Evolutionary conservation across 2,329 filamentous ascomycete species (phyloP), one percentile per base, ranked within the genome.

Genomic region (Pseudonectria foliicola): DNA sequence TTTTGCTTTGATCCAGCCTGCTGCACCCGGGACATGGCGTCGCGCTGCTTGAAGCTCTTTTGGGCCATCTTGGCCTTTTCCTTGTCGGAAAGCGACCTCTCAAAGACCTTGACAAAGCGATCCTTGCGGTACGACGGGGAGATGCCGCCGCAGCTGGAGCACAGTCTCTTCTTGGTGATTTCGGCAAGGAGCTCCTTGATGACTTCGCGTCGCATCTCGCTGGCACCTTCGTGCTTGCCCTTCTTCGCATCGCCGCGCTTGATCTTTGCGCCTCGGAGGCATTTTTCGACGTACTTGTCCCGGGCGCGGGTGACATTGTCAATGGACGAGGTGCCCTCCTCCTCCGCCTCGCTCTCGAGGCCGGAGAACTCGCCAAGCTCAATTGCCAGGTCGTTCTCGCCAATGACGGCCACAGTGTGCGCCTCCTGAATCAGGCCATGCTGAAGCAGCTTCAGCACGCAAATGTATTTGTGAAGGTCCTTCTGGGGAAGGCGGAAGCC

Each of bases 31-130:
- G 84, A 61, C 49, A 93, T 68, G 4, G 85, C 81, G 54, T 92
- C 85, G 33, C 73, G 71, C 25, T 77, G 68, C 49, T 79, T 81
- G 55, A 88, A 75, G 33, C 68, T 71, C 30, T 67, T 68, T 40
- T 84, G 77, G 3, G 79, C 73, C 83, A 94, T 94, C 42, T 82
- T 79, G 27, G 78, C 73, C 56, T 80, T 78, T 25, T 92, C 80
- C 59, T 93, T 94, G 30, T 72, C 62, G 30, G 72, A 75, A 37
- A 95, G 65, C 2, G 83, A 70, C 55, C 85, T 92, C 56, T 90
- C 82, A 60, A 96, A 98, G 35, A 98, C 88, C 61, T 96, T 98
- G 55, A 89, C 83, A 52, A 80, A 92, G 28, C 83, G 75, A 53
- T 98, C 90, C 59, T 94, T 95, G 49, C 90, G 80, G 61, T 86